Evolutionary conservation across 2,329 filamentous ascomycete genomes (phyloP).

Genomic region (Aspergillus candidus): DNA sequence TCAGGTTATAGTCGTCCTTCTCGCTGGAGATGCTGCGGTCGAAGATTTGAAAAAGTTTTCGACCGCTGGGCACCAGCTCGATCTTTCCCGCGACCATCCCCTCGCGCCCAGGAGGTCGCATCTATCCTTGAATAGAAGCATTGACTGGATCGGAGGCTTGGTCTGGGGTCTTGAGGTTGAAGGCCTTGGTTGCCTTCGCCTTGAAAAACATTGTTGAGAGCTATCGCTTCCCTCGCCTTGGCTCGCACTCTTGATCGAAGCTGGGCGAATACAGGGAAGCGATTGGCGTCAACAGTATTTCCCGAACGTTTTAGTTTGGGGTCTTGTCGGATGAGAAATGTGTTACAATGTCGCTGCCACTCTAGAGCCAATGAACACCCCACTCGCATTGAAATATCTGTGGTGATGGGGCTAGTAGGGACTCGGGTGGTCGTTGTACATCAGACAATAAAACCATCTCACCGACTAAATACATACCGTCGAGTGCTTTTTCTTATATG

Average conservation of each 20-base stretch:
- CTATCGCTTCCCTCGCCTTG: constrained; percentile 23
- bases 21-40: constrained; percentile 60
- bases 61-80: constrained; percentile 63
- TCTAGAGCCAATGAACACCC: constrained; percentile 11
- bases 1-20: constrained; percentile 75
- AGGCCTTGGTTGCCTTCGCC: constrained; percentile 58
- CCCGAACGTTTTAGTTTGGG: constrained; percentile 50
- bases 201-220: constrained; percentile 67
- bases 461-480: constrained; percentile 73
- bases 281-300: constrained; percentile 46
- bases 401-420: constrained; percentile 20
- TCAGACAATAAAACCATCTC: constrained; percentile 43
- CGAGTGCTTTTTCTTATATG: constrained; percentile 64
- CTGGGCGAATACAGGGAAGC: constrained; percentile 6
- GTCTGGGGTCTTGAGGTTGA: constrained; percentile 73
- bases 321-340: constrained; percentile 71
- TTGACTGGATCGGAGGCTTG: constrained; percentile 51
- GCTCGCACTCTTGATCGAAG: constrained; percentile 8
- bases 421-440: not conserved
- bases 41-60: constrained; percentile 8
- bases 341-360: constrained; percentile 26
- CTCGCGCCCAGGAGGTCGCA: constrained; percentile 20
- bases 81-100: constrained; percentile 54
- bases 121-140: constrained; percentile 33
- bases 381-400: constrained; percentile 25